phyloP scores from a whole-genome alignment of 257 asterid genomes.

The Lycium ferocissimum region DNA sequence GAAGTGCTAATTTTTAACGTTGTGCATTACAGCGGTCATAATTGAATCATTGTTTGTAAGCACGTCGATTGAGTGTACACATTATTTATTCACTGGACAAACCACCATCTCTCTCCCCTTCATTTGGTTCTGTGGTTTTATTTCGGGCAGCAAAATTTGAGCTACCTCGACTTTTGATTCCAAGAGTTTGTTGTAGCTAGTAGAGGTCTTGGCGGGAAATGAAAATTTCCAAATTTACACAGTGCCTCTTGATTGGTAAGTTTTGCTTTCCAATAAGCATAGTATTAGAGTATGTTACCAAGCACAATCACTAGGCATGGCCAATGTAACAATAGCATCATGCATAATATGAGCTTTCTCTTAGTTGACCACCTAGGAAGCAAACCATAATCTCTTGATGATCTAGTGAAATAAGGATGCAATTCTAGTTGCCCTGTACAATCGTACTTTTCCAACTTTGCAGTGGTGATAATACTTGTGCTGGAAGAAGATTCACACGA shows the following conservation, averaged over 20 bases:
- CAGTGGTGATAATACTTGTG: not conserved
- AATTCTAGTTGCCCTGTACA: not conserved
- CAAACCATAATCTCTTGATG: not conserved
- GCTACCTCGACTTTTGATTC: not conserved
- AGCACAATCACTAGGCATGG: not conserved
- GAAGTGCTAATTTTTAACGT: not conserved
- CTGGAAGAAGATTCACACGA: not conserved
- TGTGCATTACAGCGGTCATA: not conserved
- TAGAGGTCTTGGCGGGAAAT: not conserved
- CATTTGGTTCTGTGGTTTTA: conserved; percentile 12
- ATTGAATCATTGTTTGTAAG: not conserved
- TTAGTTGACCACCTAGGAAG: too few relatives aligned
- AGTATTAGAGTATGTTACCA: conserved; percentile 9
- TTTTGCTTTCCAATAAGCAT: not conserved
- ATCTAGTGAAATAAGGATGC: not conserved
- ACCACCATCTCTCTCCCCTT: not conserved
- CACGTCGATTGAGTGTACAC: not conserved
- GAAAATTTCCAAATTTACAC: not conserved
- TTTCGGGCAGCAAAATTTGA: not conserved
- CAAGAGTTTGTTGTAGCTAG: not conserved
- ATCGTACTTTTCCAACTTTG: not conserved
- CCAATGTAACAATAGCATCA: conserved; percentile 12
- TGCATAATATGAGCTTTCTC: not conserved
- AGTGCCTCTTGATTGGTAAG: not conserved
- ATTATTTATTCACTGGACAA: not conserved